Base-by-base conservation (phyloP, 1,284 basidiomycete species). In the Ceratobasidium sp. region DNA sequence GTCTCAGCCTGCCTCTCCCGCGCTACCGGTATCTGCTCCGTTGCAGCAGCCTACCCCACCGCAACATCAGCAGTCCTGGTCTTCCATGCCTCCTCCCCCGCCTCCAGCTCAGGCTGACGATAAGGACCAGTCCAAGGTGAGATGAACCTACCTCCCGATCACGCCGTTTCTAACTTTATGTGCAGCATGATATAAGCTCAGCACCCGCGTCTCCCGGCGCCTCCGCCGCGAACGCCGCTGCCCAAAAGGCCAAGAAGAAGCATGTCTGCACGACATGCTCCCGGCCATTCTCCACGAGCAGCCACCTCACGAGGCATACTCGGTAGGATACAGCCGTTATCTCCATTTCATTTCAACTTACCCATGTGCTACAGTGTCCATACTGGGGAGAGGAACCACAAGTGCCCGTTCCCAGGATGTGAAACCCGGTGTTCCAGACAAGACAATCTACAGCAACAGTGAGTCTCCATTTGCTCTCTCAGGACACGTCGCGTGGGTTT, bases 391-490 rank as follows among this genome's bases (percentile, higher is more conserved):
- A 83, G 90, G 73, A 92, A 92, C 81, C 90, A 92, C 82, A 91
- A 88, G 72, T 93, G 91, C 77, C 91, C 91, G 35, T 93, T 92
- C 81, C 91, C 91, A 26, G 91, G 91, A 43, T 93, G 92, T 79
- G 89, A 92, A 76, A 93, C 91, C 1, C 85, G 91, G 16, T 93
- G 91, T 78, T 92, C 91, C 5, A 84, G 91, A 57, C 91, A 92
- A 79, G 91, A 93, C 78, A 93, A 93, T 76, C 84, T 93, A 13
- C 91, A 93, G 75, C 92, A 93, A 77, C 92, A 93, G 92, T 93
- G 73, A 83, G 91, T 88, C 30, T 23, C 66, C 57, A 50, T 63
- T 35, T 69, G 66, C 38, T 73, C n/a, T 73, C 38, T 43, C 32
- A 61, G 41, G 58, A 38, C 18, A n/a, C 23, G 21, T 52, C 50